These are phyloP conservation scores for Rhodotorula sp. DNA, from an alignment of 1,284 basidiomycete species.

Conservation along the genomic window DNA sequence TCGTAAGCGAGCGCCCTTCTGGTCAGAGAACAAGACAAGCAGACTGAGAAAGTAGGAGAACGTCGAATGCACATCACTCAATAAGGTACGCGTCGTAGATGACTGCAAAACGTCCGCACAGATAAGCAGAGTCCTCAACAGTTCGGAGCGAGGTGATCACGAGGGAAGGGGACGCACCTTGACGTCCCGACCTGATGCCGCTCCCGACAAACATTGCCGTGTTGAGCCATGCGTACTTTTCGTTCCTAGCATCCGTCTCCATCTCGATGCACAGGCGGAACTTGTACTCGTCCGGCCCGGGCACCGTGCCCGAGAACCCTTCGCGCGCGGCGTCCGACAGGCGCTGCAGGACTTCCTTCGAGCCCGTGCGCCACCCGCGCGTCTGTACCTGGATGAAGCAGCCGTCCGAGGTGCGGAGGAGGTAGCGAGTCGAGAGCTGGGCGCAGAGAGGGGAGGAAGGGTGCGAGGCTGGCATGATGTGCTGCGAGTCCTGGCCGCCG, in stretches of 20 bases:
- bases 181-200: constrained; percentile 31
- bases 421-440: constrained; percentile 37
- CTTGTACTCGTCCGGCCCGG: constrained; percentile 33
- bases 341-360: constrained; percentile 28
- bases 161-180: constrained; percentile 22
- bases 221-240: constrained; percentile 37
- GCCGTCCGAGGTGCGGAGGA: constrained; percentile 25
- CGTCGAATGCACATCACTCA: constrained; percentile 11
- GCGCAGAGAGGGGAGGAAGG: constrained; percentile 29
- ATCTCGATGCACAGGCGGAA: constrained; percentile 39
- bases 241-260: constrained; percentile 27
- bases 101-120: constrained; percentile 10
- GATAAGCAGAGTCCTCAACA: neutral
- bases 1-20: no score
- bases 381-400: constrained; percentile 36
- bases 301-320: constrained; percentile 20
- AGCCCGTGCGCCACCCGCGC: constrained; percentile 38
- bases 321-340: constrained; percentile 29
- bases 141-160: neutral
- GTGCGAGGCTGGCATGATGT: constrained; percentile 28
- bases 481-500: constrained; percentile 39
- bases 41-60: no score
- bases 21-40: no score
- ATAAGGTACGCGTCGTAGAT: constrained; percentile 39
- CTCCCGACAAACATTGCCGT: constrained; percentile 33